Conservation (phyloP, 768 basidiomycete genomes). For the Suillus fuscotomentosus region DNA sequence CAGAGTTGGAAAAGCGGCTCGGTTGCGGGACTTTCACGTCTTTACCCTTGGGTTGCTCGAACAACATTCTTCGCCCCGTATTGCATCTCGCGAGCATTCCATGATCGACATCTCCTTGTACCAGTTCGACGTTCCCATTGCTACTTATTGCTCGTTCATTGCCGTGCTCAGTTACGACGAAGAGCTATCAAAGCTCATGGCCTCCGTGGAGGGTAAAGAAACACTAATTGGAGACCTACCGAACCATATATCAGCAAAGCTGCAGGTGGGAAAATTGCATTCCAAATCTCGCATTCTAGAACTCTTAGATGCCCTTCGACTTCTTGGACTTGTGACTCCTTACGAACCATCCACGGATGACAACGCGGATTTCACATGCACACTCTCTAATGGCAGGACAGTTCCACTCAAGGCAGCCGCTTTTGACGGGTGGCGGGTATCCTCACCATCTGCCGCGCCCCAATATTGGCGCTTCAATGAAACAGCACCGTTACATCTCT, state of each 20-base stretch:
- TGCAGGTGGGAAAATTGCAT: slow-evolving; percentile 60
- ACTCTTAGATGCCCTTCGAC: slow-evolving; percentile 55
- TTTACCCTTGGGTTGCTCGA: slow-evolving; percentile 50
- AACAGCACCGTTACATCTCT: slow-evolving; percentile 56
- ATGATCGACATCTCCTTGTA: slow-evolving; percentile 64
- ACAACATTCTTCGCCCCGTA: slow-evolving; percentile 33
- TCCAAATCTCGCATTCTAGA: slow-evolving; percentile 62
- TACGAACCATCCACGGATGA: slow-evolving; percentile 44
- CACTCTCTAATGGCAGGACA: slow-evolving; percentile 41
- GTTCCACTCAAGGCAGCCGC: slow-evolving; percentile 44
- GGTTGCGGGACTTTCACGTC: slow-evolving; percentile 65
- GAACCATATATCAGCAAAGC: slow-evolving; percentile 40
- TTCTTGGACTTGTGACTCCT: slow-evolving; percentile 60
- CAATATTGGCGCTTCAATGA: slow-evolving; percentile 63
- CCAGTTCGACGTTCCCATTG: slow-evolving; percentile 61
- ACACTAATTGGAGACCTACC: slow-evolving; percentile 57
- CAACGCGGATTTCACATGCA: slow-evolving; percentile 46
- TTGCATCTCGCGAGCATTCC: slow-evolving; percentile 52
- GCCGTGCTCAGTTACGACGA: slow-evolving; percentile 56
- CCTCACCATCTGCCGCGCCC: slow-evolving; percentile 48
- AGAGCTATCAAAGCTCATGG: slow-evolving; percentile 52
- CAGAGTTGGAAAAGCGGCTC: slow-evolving; percentile 61
- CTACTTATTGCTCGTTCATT: slow-evolving; percentile 63
- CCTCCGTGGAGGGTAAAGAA: slow-evolving; percentile 44
- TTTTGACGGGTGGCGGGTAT: slow-evolving; percentile 43